Percentiles rank a stretch among this genome's conserved stretches.
Evolutionary conservation across 2,329 filamentous ascomycete genomes (phyloP).

Genomic region (Drechslerella stenobrocha): DNA sequence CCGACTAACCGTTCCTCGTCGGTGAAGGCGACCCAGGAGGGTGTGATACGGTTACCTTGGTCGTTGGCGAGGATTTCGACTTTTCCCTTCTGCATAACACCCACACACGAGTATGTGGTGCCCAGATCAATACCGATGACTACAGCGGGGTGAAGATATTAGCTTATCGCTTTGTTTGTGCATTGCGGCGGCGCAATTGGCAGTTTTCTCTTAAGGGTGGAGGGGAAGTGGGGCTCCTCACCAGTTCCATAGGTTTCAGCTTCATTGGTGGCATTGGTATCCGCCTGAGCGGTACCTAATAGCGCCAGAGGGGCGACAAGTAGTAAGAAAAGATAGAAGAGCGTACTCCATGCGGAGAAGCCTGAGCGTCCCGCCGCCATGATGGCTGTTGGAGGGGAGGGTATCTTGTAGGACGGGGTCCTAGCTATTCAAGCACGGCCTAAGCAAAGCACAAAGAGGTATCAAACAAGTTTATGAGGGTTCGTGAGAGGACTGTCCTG

Average conservation of each 20-base stretch:
- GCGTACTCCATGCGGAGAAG: constrained; percentile 71
- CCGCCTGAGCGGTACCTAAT: constrained; percentile 72
- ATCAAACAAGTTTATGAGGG: constrained; percentile 16
- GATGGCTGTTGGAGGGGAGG: constrained; percentile 53
- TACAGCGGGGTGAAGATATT: constrained; percentile 51
- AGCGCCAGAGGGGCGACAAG: constrained; percentile 83
- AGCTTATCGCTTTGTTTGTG: neutral
- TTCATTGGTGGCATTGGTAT: constrained; percentile 65
- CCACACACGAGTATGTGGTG: constrained; percentile 86
- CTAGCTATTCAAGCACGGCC: constrained; percentile 8
- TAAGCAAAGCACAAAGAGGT: constrained; percentile 6
- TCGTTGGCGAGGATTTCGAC: constrained; percentile 96
- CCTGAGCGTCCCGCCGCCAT: constrained; percentile 67
- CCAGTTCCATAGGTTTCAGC: constrained; percentile 76
- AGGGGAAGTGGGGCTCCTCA: constrained; percentile 53
- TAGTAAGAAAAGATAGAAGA: constrained; percentile 88
- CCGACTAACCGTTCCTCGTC: constrained; percentile 95
- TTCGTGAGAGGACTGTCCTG: constrained; percentile 53
- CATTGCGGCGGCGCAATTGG: neutral
- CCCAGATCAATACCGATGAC: constrained; percentile 96
- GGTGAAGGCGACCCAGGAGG: constrained; percentile 93
- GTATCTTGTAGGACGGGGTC: constrained; percentile 29
- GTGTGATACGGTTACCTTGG: constrained; percentile 94
- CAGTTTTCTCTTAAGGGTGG: too few species aligned
- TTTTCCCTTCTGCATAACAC: constrained; percentile 94